phyloP scores from a whole-genome alignment of 2,329 filamentous ascomycete genomes.

The Beauveria australis region DNA sequence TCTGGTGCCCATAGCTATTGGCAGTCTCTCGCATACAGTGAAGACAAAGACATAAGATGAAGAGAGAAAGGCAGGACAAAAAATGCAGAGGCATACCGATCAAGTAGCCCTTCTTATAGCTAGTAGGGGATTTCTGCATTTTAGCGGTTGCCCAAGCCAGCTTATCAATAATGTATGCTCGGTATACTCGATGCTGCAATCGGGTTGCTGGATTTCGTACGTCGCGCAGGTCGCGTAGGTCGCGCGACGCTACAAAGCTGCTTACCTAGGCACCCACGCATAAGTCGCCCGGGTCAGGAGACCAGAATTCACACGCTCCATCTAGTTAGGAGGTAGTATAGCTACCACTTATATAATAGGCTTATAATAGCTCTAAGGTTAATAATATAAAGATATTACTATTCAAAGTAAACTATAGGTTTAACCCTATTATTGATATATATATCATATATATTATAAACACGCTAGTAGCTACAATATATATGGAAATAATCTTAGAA shows the following conservation, averaged over 20 bases:
- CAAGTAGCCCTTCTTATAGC: not conserved
- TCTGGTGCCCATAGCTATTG: not conserved
- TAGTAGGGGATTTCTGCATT: not conserved
- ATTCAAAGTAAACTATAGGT: too few relatives aligned
- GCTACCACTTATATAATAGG: too few relatives aligned
- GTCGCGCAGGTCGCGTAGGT: not conserved
- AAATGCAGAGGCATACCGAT: not conserved
- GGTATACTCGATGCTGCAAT: not conserved
- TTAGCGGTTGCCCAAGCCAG: not conserved
- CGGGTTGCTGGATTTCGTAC: not conserved
- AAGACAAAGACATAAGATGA: not conserved
- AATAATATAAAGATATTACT: too few relatives aligned
- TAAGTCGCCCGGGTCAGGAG: slow-evolving; percentile 2
- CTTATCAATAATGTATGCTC: not conserved
- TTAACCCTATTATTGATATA: too few relatives aligned
- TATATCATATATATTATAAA: too few relatives aligned
- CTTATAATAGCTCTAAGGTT: too few relatives aligned
- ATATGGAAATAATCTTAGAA: too few relatives aligned
- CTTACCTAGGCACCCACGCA: slow-evolving; percentile 3
- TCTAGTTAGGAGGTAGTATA: not conserved
- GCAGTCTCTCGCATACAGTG: not conserved
- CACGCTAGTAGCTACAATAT: too few relatives aligned
- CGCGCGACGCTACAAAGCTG: not conserved
- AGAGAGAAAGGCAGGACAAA: not conserved
- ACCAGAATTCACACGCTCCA: not conserved